A percentile compares a stretch with the other conserved stretches of the same genome.
phyloP scores from a whole-genome alignment of 345 rosid species.

The Salix suchowensis region DNA sequence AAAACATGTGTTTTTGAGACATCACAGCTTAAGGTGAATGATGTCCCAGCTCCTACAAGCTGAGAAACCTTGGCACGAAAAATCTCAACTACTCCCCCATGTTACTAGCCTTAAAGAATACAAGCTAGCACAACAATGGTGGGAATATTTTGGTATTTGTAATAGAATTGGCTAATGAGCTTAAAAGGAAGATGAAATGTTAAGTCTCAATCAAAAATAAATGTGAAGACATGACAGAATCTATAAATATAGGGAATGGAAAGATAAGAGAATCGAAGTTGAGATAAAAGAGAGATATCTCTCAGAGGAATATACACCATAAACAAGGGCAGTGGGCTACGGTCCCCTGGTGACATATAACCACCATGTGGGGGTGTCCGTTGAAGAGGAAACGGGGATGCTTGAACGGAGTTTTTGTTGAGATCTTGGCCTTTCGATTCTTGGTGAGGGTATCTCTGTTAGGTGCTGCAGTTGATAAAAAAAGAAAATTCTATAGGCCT shows the following conservation, averaged over 20 bases:
- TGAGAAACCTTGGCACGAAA: background rate
- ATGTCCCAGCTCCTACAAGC: background rate
- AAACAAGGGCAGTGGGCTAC: constrained; percentile 17
- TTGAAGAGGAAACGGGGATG: constrained; percentile 20
- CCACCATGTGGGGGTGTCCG: constrained; percentile 14
- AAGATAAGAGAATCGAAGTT: background rate
- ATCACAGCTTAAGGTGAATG: background rate
- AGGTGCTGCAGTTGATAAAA: background rate
- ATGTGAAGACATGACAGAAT: background rate
- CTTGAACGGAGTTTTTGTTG: constrained; percentile 8
- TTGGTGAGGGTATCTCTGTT: background rate
- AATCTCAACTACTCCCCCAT: background rate
- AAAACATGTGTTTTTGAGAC: background rate
- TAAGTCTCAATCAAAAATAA: constrained; percentile 1
- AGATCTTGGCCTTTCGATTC: constrained; percentile 2
- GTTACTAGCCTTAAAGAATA: background rate
- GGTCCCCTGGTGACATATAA: constrained; percentile 10
- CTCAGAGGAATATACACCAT: constrained; percentile 21
- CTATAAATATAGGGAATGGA: background rate
- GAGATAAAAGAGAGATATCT: background rate
- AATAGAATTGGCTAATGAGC: background rate
- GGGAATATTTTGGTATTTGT: background rate
- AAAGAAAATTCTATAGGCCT: background rate
- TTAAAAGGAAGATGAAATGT: background rate
- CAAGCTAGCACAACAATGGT: background rate